phyloP scores from a whole-genome alignment of 768 basidiomycete genomes.

The Asterophora lycoperdoides region DNA sequence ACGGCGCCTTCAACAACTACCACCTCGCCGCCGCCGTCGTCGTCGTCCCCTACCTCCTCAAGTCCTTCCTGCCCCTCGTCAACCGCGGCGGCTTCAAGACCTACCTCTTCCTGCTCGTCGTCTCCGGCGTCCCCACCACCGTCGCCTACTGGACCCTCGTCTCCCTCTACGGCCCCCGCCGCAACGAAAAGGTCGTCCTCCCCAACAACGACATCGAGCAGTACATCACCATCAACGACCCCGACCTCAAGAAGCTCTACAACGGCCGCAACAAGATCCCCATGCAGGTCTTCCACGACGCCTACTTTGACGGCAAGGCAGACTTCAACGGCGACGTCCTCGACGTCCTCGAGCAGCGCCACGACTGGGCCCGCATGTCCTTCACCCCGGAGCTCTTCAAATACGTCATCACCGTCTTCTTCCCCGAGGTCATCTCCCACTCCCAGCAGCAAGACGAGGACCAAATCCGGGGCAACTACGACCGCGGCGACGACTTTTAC shows the following conservation, averaged over 20 bases:
- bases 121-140: conserved; percentile 74
- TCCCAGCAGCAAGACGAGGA: conserved; percentile 90
- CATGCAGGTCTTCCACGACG: conserved; percentile 97
- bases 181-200: conserved; percentile 79
- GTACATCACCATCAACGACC: conserved; percentile 89
- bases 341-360: conserved; percentile 89
- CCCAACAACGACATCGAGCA: conserved; percentile 84
- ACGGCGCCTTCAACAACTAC: conserved; percentile 75
- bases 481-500: conserved; percentile 97
- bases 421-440: conserved; percentile 94
- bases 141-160: conserved; percentile 88
- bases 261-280: conserved; percentile 88
- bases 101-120: conserved; percentile 72
- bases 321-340: conserved; percentile 96
- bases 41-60: conserved; percentile 79
- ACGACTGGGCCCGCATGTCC: conserved; percentile 92
- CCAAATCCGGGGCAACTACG: conserved; percentile 94
- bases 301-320: conserved; percentile 93
- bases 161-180: conserved; percentile 75
- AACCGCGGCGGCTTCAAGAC: conserved; percentile 82
- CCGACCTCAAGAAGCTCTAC: conserved; percentile 75
- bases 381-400: conserved; percentile 91
- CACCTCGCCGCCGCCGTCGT: conserved; percentile 77
- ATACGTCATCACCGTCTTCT: conserved; percentile 82
- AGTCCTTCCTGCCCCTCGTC: conserved; percentile 77